Evolutionary conservation across 495 filamentous ascomycete genomes (phyloP), one percentile per base, ranked within the genome.

Genomic region (Bacidia gigantensis): DNA sequence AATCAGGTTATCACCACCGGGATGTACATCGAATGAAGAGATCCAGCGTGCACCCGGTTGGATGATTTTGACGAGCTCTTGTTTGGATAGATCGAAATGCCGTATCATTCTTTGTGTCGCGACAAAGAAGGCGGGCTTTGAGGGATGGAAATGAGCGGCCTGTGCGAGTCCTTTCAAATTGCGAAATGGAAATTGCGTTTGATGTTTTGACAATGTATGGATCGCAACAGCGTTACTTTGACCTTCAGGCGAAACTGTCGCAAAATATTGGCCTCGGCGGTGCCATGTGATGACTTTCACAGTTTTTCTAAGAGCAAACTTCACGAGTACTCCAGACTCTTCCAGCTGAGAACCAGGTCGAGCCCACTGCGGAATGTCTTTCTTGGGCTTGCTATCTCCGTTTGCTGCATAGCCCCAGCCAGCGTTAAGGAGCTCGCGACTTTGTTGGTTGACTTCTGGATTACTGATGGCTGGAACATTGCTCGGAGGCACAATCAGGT

Each of bases 21-120:
- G 86, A 68, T 98, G 92, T 46, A 98, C 80, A 60, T 93, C 87
- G 60, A 97, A 85, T 20, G 82, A 86, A 0, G 85, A 89, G 59
- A 98, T 95, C 89, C 90, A 96, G 57, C 87, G 80, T 0, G 89
- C 87, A 58, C 92, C 92, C 7, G 92, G 92, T 61, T 90, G 86
- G 46, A 97, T 73, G 55, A 86, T 86, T 71, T 94, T 92, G 66
- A 94, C 72, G 21, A 96, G 79, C 52, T 90, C 80, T 64, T 95
- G 88, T 60, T 79, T 82, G 41, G 86, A 80, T 25, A 98, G 77
- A 64, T 98, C 90, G 69, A 97, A 98, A 58, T 80, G 84, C 44
- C 92, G 84, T 59, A 98, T 84, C 26, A 83, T 82, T 47, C 87
- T 84, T 64, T 93, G 89, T 23, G 93, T 97, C 18, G 92, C 92